Conservation (phyloP, 306 rosid species). For the Gillenia trifoliata region DNA sequence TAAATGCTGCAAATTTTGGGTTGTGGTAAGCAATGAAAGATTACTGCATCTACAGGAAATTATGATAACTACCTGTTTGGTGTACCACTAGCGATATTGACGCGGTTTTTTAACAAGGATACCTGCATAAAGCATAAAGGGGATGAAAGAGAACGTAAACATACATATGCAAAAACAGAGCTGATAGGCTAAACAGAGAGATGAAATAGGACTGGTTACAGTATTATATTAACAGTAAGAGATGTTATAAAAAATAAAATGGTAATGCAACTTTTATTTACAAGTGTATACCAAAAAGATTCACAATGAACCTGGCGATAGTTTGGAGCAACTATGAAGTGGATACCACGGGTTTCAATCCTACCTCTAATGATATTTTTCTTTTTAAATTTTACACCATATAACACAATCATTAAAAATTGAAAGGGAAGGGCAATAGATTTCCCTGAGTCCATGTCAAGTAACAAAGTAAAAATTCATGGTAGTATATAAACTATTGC, state of each 20-base stretch:
- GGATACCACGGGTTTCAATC: too few species aligned
- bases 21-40: background rate
- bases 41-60: background rate
- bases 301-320: too few species aligned
- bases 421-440: background rate
- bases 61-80: conserved; percentile 74
- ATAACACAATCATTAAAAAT: background rate
- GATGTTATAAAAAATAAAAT: too few species aligned
- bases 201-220: background rate
- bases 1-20: background rate
- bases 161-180: background rate
- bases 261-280: too few species aligned
- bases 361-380: too few species aligned
- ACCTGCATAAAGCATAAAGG: conserved; percentile 43
- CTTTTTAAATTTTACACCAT: background rate
- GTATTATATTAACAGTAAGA: background rate
- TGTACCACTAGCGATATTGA: conserved; percentile 87
- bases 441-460: background rate
- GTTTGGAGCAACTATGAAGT: too few species aligned
- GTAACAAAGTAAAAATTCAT: background rate
- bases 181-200: background rate
- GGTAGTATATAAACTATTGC: background rate
- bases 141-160: background rate
- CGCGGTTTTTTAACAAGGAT: conserved; percentile 66
- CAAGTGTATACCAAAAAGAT: too few species aligned